Evolutionary conservation across 208 protist species (phyloP).

Genomic region (Trypanosoma avium): DNA sequence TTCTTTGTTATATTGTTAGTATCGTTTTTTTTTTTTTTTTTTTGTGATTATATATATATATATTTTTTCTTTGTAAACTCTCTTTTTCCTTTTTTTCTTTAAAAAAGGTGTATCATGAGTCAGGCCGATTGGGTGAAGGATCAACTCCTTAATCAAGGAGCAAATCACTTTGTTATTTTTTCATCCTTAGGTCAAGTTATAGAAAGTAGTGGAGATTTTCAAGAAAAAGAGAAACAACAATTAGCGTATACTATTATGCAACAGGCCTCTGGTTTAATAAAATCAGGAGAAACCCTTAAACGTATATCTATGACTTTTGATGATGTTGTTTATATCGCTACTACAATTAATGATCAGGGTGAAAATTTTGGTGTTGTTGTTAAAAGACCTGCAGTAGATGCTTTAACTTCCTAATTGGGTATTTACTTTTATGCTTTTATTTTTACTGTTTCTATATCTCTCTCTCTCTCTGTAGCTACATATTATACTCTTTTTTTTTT

Average conservation of each 20-base stretch:
- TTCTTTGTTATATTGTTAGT: slow-evolving; percentile 3
- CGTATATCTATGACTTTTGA: slow-evolving; percentile 80
- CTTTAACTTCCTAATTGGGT: slow-evolving; percentile 4
- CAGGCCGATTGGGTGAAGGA: slow-evolving; percentile 77
- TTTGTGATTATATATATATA: slow-evolving; percentile 24
- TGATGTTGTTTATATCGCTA: slow-evolving; percentile 78
- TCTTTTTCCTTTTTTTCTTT: slow-evolving; percentile 12
- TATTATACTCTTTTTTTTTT: too few relatives aligned
- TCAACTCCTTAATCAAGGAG: slow-evolving; percentile 77
- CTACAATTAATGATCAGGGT: slow-evolving; percentile 43
- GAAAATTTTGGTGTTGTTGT: slow-evolving; percentile 65
- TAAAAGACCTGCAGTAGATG: slow-evolving; percentile 39
- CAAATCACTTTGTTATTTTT: slow-evolving; percentile 84
- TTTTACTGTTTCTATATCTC: slow-evolving; percentile 3
- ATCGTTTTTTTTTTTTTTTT: background rate
- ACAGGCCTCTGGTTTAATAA: slow-evolving; percentile 54
- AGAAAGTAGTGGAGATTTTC: slow-evolving; percentile 80
- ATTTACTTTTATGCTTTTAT: slow-evolving; percentile 5
- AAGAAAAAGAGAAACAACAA: slow-evolving; percentile 56
- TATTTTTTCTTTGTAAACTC: slow-evolving; percentile 9
- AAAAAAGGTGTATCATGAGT: slow-evolving; percentile 38
- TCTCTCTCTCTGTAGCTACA: too few relatives aligned
- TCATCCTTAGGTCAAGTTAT: slow-evolving; percentile 61
- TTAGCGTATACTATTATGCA: slow-evolving; percentile 76
- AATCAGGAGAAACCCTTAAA: slow-evolving; percentile 52